These are phyloP conservation scores for Kandelia obovata DNA, from an alignment of 345 rosid genomes.

Conservation along the genomic window DNA sequence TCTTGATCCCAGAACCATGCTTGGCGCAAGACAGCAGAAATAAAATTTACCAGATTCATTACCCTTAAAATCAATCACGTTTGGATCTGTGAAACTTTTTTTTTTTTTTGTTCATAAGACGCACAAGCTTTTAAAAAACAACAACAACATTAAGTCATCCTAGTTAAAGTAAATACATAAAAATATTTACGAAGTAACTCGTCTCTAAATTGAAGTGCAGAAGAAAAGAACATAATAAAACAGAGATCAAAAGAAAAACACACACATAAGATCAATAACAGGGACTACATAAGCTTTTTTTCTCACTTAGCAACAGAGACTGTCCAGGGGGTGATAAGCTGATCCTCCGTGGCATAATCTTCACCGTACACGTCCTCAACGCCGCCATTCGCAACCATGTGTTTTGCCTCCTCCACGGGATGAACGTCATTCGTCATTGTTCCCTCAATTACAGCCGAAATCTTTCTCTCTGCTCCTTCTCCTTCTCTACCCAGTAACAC, in stretches of 20 bases:
- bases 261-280: not conserved
- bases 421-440: constrained; percentile 38
- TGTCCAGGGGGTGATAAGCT: constrained; percentile 89
- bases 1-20: too few species aligned
- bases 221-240: not conserved
- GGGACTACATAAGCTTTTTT: not conserved
- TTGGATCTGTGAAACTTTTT: too few species aligned
- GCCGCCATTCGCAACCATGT: constrained; percentile 45
- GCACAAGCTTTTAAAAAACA: too few species aligned
- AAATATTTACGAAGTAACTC: not conserved
- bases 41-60: too few species aligned
- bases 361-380: constrained; percentile 71
- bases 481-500: constrained; percentile 18
- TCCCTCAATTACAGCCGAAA: constrained; percentile 27
- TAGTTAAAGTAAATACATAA: not conserved
- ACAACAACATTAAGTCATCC: not conserved
- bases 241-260: not conserved
- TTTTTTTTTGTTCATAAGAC: too few species aligned
- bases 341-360: constrained; percentile 80
- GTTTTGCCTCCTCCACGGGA: constrained; percentile 27
- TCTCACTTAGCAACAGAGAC: constrained; percentile 78
- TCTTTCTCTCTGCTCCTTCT: constrained; percentile 21
- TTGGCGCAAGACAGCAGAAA: too few species aligned
- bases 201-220: too few species aligned
- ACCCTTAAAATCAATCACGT: too few species aligned